phyloP scores from a whole-genome alignment of 169 alveolate species.

The Eimeria mitis region DNA sequence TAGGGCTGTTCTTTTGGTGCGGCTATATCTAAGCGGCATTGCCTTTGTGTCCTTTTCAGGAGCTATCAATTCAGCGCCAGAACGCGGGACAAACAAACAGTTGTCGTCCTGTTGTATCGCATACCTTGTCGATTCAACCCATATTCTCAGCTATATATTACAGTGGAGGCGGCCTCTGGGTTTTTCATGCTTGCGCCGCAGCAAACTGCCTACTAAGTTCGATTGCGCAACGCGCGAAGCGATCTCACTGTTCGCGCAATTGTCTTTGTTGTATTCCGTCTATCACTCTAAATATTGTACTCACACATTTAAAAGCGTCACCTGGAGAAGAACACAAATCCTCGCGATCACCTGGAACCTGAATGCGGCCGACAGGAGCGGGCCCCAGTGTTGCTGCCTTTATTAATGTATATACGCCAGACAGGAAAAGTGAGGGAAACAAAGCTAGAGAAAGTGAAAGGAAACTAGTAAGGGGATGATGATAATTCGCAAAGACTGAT shows the following conservation, averaged over 20 bases:
- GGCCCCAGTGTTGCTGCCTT: background rate
- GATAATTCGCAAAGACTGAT: background rate
- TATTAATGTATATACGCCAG: background rate
- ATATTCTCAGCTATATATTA: background rate
- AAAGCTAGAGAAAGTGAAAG: background rate
- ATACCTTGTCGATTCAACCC: background rate
- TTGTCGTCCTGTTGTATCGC: background rate
- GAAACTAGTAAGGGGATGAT: background rate
- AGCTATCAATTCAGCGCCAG: background rate
- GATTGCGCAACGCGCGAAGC: background rate
- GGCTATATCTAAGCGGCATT: no score
- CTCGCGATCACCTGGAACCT: background rate
- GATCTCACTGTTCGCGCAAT: background rate
- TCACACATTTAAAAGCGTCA: background rate
- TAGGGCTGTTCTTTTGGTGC: no score
- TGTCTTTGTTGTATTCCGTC: background rate
- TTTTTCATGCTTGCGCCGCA: background rate
- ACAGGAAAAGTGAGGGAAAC: background rate
- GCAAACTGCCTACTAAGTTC: background rate
- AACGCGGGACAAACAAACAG: background rate
- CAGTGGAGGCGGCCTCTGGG: background rate
- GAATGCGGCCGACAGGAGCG: constrained; percentile 17
- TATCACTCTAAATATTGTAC: background rate
- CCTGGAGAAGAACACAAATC: background rate
- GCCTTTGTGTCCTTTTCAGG: no score